These are phyloP conservation scores for Diatrype stigma DNA, from an alignment of 2,329 filamentous ascomycete species.

Conservation along the genomic window DNA sequence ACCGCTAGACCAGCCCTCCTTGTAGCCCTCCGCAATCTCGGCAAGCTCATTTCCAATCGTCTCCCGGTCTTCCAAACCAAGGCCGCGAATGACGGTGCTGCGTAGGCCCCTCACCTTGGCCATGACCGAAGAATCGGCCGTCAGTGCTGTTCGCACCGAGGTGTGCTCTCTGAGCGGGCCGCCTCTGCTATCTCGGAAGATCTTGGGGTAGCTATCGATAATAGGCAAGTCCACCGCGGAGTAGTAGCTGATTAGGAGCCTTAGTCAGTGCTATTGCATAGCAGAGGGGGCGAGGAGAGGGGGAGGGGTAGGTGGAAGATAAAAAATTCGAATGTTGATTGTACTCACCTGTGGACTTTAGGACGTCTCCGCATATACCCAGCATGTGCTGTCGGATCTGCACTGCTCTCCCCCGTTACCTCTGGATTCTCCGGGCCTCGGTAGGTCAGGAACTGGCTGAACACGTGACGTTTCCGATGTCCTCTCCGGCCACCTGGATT, in stretches of 20 bases:
- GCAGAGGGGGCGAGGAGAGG: neutral
- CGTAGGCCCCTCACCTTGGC: conserved; percentile 64
- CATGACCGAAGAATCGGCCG: conserved; percentile 71
- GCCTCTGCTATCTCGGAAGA: conserved; percentile 52
- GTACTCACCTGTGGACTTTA: conserved; percentile 27
- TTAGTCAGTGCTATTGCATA: no score
- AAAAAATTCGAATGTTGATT: neutral
- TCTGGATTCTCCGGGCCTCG: conserved; percentile 24
- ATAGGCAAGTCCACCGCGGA: conserved; percentile 64
- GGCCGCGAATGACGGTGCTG: conserved; percentile 56
- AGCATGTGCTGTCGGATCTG: conserved; percentile 12
- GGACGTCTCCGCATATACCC: conserved; percentile 15
- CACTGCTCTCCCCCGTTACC: conserved; percentile 17
- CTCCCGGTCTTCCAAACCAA: conserved; percentile 77
- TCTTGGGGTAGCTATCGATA: conserved; percentile 77
- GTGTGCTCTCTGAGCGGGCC: conserved; percentile 36
- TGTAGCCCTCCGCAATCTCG: conserved; percentile 81
- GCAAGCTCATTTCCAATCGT: conserved; percentile 74
- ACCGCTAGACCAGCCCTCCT: conserved; percentile 80
- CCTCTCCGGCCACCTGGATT: conserved; percentile 16
- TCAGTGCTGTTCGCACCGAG: conserved; percentile 57
- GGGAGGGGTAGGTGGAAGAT: neutral
- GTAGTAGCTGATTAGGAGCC: conserved; percentile 43
- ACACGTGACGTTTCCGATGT: conserved; percentile 31
- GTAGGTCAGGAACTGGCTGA: conserved; percentile 38